Evolutionary conservation across 106 monocot genomes (phyloP), one percentile per base, ranked within the genome.

Genomic region (Apostasia shenzhenica): DNA sequence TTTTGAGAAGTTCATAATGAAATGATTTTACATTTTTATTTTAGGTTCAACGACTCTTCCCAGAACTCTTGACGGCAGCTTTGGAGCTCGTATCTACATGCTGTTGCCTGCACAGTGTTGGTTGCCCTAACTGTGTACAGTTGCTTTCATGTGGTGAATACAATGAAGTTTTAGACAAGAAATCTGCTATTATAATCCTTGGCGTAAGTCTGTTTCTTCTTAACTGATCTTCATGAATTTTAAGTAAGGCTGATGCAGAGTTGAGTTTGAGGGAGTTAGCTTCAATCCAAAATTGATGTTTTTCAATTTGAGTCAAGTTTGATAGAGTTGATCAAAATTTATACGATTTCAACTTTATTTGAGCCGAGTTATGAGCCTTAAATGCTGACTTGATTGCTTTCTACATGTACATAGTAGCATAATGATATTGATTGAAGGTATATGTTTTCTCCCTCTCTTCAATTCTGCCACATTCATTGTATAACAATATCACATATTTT

Each of bases 81-180:
- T 69, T 82, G 54, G 80, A 86, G 54, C 80, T 92, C 59, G 78
- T 95, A 40, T 82, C 72, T 26, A 59, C 79, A 57, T 95, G 95
- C 62, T 59, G 65, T 54, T 95, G 95, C 79, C 71, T 52, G 41
- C 54, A 41, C 58, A 26, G 54, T 59, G 68, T 74, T 55, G 95
- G 95, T 67, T 95, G 95, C 77, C 95, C 91, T 67, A 92, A 89
- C 57, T 95, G 95, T 60, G 63, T 95, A 40, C 94, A 92, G 76
- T 56, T 71, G 45, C 41, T 81, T 5, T 78, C 82, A 60, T 95
- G 95, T 71, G 44, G 82, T 10, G 95, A 92, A 77, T 92, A 92
- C 61, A 95, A 95, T 75, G 88, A 92, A 75, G 91, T 86, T 62
- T 48, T 95, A 61, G 76, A 92, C 80, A 95, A 92, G 71, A 75